Evolutionary conservation across 2,329 filamentous ascomycete genomes (phyloP).

Genomic region (Diaporthe sp.): DNA sequence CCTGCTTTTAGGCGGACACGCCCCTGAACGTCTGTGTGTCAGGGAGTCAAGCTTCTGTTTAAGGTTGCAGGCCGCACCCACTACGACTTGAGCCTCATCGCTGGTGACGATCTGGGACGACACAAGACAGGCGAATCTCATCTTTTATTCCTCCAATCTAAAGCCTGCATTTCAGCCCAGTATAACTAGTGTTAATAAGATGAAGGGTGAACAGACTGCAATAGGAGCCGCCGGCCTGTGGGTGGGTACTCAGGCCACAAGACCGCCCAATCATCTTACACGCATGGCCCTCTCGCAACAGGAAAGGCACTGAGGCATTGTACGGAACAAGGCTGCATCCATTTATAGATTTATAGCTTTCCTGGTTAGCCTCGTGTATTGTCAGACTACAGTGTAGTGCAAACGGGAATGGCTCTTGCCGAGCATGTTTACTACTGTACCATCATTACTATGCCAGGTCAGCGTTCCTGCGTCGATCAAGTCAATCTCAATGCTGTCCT

Average conservation of each 20-base stretch:
- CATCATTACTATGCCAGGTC: not conserved
- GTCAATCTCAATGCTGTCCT: not conserved
- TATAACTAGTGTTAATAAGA: too few species aligned
- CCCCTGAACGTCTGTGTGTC: conserved; percentile 26
- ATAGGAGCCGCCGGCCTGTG: not conserved
- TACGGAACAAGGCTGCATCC: not conserved
- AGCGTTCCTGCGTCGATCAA: not conserved
- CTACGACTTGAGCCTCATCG: conserved; percentile 25
- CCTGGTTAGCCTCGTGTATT: not conserved
- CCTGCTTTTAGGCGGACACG: conserved; percentile 7
- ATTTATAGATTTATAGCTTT: not conserved
- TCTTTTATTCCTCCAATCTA: conserved; percentile 16
- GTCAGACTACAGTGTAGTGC: not conserved
- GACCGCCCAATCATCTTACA: conserved; percentile 41
- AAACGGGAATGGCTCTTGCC: conserved; percentile 19
- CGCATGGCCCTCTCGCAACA: conserved; percentile 1
- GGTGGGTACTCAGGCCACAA: not conserved
- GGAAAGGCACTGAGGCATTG: not conserved
- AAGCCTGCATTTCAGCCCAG: not conserved
- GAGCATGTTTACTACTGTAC: not conserved
- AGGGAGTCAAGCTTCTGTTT: conserved; percentile 33
- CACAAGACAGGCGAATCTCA: too few species aligned
- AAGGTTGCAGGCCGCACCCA: conserved; percentile 27
- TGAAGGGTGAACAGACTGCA: not conserved
- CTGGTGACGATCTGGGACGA: not conserved